A percentile compares a stretch with the other conserved stretches of the same genome.
Conservation (phyloP, 208 protist species). For the Zelonia costaricensis region DNA sequence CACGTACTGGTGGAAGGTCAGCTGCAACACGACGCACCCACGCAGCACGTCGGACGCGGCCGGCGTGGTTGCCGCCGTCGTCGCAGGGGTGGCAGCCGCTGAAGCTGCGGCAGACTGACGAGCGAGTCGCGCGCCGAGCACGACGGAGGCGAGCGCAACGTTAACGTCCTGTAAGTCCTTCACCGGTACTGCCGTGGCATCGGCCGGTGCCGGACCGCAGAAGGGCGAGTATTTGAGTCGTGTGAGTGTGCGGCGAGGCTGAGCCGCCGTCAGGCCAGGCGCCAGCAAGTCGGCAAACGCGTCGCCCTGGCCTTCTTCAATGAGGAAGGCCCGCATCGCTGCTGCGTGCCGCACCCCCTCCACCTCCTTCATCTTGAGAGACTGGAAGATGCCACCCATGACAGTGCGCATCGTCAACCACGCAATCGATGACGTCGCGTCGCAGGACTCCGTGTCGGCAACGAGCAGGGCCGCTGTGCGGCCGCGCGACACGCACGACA, state of each 20-base stretch:
- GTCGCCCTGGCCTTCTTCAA: conserved; percentile 15
- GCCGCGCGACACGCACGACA: conserved; percentile 34
- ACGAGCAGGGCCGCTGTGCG: conserved; percentile 35
- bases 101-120: conserved; percentile 2
- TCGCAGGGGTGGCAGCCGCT: too few relatives aligned
- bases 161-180: conserved; percentile 33
- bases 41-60: conserved; percentile 7
- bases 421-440: conserved; percentile 27
- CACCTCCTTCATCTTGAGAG: conserved; percentile 19
- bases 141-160: conserved; percentile 13
- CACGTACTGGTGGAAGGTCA: conserved; percentile 38
- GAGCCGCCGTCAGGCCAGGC: not conserved
- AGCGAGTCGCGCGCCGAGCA: not conserved
- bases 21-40: conserved; percentile 35
- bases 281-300: conserved; percentile 34
- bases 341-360: conserved; percentile 24
- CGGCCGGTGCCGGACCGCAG: conserved; percentile 30
- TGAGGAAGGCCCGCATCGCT: conserved; percentile 26
- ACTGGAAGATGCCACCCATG: conserved; percentile 33
- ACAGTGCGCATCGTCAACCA: conserved; percentile 41
- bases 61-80: too few relatives aligned
- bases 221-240: conserved; percentile 41
- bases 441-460: conserved; percentile 35
- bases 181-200: conserved; percentile 24
- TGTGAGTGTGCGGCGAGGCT: conserved; percentile 10